Evolutionary conservation across 2,329 filamentous ascomycete species (phyloP).

Genomic region (Ceratocystis diversiconidia): DNA sequence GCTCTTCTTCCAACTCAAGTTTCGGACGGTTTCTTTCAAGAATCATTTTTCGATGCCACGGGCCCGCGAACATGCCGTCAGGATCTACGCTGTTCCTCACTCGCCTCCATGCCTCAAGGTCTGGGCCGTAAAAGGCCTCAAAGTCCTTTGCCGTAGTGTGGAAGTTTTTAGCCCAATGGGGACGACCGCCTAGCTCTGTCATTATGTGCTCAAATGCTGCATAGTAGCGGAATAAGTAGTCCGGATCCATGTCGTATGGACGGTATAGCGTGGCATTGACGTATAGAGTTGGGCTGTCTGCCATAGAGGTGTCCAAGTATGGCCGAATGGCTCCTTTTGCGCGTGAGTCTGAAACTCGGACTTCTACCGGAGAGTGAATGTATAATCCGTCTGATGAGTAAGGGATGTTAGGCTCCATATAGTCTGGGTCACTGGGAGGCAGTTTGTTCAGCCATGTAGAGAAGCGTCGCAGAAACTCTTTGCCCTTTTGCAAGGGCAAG

Average conservation of each 20-base stretch:
- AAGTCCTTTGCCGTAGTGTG: slow-evolving; percentile 46
- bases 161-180: slow-evolving; percentile 94
- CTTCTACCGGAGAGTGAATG: slow-evolving; percentile 82
- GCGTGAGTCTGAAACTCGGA: slow-evolving; percentile 65
- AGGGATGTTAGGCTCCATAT: slow-evolving; percentile 56
- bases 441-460: slow-evolving; percentile 68
- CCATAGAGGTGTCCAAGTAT: slow-evolving; percentile 54
- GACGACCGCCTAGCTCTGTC: slow-evolving; percentile 66
- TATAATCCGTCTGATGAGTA: slow-evolving; percentile 67
- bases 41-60: slow-evolving; percentile 70
- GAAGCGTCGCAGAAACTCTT: slow-evolving; percentile 70
- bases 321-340: slow-evolving; percentile 27
- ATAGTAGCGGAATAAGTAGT: slow-evolving; percentile 65
- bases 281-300: slow-evolving; percentile 62
- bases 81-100: slow-evolving; percentile 60
- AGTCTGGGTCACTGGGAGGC: slow-evolving; percentile 46
- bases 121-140: slow-evolving; percentile 51
- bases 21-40: slow-evolving; percentile 28
- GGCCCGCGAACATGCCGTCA: slow-evolving; percentile 75
- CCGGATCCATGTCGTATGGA: slow-evolving; percentile 64
- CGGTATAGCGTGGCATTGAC: slow-evolving; percentile 83
- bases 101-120: slow-evolving; percentile 50
- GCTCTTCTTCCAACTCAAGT: slow-evolving; percentile 23
- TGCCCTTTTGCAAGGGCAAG: slow-evolving; percentile 69
- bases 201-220: slow-evolving; percentile 84